Evolutionary conservation across 352 stramenopile species (phyloP), one percentile per base, ranked within the genome.

Genomic region (Phytophthora ramorum): DNA sequence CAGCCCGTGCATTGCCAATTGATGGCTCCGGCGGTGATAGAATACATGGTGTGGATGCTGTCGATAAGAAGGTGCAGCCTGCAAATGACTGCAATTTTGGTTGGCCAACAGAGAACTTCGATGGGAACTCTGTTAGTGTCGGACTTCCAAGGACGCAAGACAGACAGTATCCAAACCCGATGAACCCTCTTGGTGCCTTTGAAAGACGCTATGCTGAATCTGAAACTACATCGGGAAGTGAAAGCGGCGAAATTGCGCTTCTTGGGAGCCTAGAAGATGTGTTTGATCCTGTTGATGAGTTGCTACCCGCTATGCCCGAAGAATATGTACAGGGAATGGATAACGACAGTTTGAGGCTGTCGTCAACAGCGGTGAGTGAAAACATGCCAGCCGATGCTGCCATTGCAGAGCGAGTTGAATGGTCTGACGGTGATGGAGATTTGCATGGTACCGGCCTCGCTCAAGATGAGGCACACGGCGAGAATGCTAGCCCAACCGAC

Each of bases 211-310:
- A 58, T 52, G 37, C 51, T 37, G 53, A 69, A 10, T 53, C 35
- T 32, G 60, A 62, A 52, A 24, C 51, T 26, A 50, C 35, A 7
- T 69, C 53, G 14, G 54, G 52, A 19, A 71, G 50, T 37, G 68
- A 76, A 58, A 61, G 32, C 10, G 62, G 53, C 24, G 58, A 76
- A 56, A 64, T 73, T 59, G 68, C 58, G 3, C 34, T 69, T 54
- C 45, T 69, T 46, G 63, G 63, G 43, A n/a, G 48, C 26, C 24
- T 66, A 17, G 68, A 76, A 51, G 68, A 76, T 28, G 49, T 55
- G 10, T 76, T 73, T 49, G 63, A 76, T 63, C 41, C 63, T 60
- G 63, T 76, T 20, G 68, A 76, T 48, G 68, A 76, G 34, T 45
- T 71, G 22, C n/a, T 72, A 37, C 38, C 61, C 12, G 40, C 44